A percentile compares a stretch with the other conserved stretches of the same genome.
Conservation (phyloP, 202 grass and related monocot species). For the Panicum hallii region DNA sequence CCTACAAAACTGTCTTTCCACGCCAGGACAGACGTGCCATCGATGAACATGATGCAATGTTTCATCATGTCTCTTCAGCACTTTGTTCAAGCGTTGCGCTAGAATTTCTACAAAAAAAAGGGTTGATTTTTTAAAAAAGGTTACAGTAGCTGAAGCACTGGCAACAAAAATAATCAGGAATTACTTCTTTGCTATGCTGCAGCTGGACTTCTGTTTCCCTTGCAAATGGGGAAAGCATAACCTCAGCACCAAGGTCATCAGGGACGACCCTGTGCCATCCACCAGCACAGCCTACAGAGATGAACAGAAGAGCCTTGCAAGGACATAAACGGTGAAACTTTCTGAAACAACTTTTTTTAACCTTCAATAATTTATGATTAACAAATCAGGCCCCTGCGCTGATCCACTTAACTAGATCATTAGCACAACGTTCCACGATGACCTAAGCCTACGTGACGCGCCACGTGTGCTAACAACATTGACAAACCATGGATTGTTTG, state of each 20-base stretch:
- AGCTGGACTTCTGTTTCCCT: slow-evolving; percentile 8
- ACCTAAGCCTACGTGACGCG: not conserved
- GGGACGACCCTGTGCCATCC: slow-evolving; percentile 46
- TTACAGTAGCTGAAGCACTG: not conserved
- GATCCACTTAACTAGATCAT: not conserved
- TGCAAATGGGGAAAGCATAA: slow-evolving; percentile 21
- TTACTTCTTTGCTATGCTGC: not conserved
- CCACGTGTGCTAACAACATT: slow-evolving; percentile 13
- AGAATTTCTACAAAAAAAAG: not conserved
- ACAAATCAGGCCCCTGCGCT: not conserved
- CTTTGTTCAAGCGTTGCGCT: not conserved
- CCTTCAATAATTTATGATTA: not conserved
- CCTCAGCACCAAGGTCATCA: slow-evolving; percentile 26
- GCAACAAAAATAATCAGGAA: not conserved
- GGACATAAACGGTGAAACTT: not conserved
- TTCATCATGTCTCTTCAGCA: slow-evolving; percentile 6
- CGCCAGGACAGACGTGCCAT: slow-evolving; percentile 33
- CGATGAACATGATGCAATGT: slow-evolving; percentile 42
- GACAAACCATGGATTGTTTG: not conserved
- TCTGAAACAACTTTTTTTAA: not conserved
- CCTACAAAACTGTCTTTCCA: slow-evolving; percentile 21
- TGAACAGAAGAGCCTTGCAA: not conserved
- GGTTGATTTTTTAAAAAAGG: too few relatives aligned
- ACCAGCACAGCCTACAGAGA: not conserved
- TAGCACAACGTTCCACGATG: not conserved